phyloP scores from a whole-genome alignment of 768 basidiomycete genomes.

The Lactarius deliciosus region DNA sequence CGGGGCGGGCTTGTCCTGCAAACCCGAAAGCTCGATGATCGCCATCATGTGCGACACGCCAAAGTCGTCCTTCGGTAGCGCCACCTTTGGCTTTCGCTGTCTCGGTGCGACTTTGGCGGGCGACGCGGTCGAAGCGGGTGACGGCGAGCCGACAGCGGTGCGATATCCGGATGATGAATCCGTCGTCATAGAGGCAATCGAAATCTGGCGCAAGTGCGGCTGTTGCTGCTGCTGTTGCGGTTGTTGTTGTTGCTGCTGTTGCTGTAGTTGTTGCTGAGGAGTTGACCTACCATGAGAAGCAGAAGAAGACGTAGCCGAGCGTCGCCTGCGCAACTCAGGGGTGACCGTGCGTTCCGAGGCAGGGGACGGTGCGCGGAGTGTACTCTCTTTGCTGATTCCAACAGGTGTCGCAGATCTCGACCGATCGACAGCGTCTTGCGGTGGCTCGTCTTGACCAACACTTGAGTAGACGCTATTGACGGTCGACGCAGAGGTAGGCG shows the following conservation, averaged over 20 bases:
- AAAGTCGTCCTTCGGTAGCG: constrained; percentile 78
- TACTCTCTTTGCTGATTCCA: constrained; percentile 12
- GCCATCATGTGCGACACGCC: constrained; percentile 86
- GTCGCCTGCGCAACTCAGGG: constrained; percentile 20
- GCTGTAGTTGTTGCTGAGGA: constrained; percentile 9
- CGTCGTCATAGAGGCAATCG: constrained; percentile 23
- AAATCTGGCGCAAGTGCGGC: constrained; percentile 24
- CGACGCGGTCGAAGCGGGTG: constrained; percentile 16
- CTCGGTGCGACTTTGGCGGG: constrained; percentile 37
- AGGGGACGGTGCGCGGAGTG: constrained; percentile 35
- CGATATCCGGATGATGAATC: constrained; percentile 31
- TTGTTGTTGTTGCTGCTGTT: neutral
- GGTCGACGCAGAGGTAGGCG: constrained; percentile 31
- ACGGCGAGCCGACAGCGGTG: constrained; percentile 27
- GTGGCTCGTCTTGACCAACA: constrained; percentile 54
- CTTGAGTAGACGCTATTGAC: constrained; percentile 45
- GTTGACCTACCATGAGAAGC: constrained; percentile 16
- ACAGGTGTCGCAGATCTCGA: constrained; percentile 30
- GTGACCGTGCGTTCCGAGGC: constrained; percentile 35
- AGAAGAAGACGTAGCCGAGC: constrained; percentile 22
- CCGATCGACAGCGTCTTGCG: constrained; percentile 23
- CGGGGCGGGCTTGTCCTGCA: constrained; percentile 38
- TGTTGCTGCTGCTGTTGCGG: neutral
- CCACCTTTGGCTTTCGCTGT: constrained; percentile 42
- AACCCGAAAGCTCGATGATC: constrained; percentile 67